phyloP scores from a whole-genome alignment of 345 rosid species.

The Salix caprea region DNA sequence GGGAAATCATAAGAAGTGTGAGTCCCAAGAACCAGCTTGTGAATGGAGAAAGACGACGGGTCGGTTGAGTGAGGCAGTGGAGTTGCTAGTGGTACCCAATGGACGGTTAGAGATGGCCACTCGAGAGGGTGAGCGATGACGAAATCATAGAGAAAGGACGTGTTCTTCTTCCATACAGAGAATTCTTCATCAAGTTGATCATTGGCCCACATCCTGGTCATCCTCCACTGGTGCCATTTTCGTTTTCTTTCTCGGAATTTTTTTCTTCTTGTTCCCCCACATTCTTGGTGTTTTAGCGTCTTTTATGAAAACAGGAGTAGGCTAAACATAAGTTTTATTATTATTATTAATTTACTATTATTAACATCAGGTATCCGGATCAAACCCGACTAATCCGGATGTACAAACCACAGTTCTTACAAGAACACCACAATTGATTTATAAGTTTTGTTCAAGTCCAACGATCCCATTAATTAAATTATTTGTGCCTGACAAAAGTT shows the following conservation, averaged over 20 bases:
- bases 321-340: neutral
- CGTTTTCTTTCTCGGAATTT: neutral
- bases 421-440: too few relatives aligned
- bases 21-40: constrained; percentile 75
- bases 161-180: constrained; percentile 84
- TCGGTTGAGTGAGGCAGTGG: constrained; percentile 45
- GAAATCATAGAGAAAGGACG: constrained; percentile 85
- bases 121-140: constrained; percentile 83
- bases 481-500: too few relatives aligned
- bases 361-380: too few relatives aligned
- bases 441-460: too few relatives aligned
- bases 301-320: neutral
- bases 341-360: too few relatives aligned
- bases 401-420: too few relatives aligned
- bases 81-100: constrained; percentile 64
- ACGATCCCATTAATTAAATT: too few relatives aligned
- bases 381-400: too few relatives aligned
- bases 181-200: constrained; percentile 80
- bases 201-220: constrained; percentile 30
- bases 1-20: constrained; percentile 72
- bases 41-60: constrained; percentile 47
- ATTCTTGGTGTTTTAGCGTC: neutral
- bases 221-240: constrained; percentile 40
- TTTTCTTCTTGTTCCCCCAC: too few relatives aligned
- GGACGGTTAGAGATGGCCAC: constrained; percentile 96